These are phyloP conservation scores for Fraxinus platypoda DNA, from an alignment of 305 asterid species.

Conservation along the genomic window DNA sequence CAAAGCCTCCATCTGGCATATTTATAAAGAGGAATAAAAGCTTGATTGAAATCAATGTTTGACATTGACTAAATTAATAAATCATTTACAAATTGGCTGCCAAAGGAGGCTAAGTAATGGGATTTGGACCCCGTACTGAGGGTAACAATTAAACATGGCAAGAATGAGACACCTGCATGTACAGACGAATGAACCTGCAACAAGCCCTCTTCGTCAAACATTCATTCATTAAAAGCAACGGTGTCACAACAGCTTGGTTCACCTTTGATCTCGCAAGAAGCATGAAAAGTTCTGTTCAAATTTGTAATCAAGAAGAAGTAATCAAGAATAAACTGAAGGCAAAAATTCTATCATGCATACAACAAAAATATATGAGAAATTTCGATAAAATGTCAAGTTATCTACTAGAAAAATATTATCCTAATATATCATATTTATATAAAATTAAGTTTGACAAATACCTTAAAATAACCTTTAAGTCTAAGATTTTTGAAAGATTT, in stretches of 20 bases:
- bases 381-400: not conserved
- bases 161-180: slow-evolving; percentile 60
- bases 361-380: not conserved
- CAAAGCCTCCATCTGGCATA: not conserved
- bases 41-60: not conserved
- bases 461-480: not conserved
- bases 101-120: not conserved
- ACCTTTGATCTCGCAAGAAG: slow-evolving; percentile 52
- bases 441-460: not conserved
- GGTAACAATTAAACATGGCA: slow-evolving; percentile 10
- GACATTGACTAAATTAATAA: not conserved
- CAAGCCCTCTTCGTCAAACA: slow-evolving; percentile 52
- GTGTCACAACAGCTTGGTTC: slow-evolving; percentile 49
- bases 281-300: slow-evolving; percentile 49
- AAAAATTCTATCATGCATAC: not conserved
- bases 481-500: not conserved
- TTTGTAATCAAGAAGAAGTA: slow-evolving; percentile 25
- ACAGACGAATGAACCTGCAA: slow-evolving; percentile 49
- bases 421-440: not conserved
- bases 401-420: not conserved
- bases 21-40: not conserved
- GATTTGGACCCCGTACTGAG: slow-evolving; percentile 15
- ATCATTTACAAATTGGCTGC: not conserved
- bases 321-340: not conserved
- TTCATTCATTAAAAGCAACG: slow-evolving; percentile 46